A percentile compares a stretch with the other conserved stretches of the same genome.
Evolutionary conservation across 305 asterid genomes (phyloP).

Genomic region (Salvia sclarea): DNA sequence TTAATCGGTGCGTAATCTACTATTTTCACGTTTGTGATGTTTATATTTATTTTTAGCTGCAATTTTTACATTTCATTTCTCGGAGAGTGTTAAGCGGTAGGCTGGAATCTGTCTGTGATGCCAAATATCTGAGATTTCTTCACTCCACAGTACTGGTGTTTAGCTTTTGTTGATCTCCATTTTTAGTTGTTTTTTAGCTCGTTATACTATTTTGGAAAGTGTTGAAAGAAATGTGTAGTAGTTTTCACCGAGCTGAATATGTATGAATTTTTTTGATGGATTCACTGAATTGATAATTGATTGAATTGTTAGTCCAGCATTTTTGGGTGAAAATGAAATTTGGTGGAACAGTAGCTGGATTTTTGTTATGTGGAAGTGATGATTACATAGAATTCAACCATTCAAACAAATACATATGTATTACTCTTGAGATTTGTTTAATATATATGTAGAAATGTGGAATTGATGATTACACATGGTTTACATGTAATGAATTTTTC

Average conservation of each 20-base stretch:
- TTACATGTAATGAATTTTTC: no score
- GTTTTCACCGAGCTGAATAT: neutral
- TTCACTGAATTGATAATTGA: neutral
- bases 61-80: neutral
- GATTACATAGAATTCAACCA: neutral
- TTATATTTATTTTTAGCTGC: neutral
- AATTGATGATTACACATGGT: no score
- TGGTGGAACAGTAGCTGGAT: neutral
- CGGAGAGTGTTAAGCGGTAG: constrained; percentile 1
- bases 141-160: neutral
- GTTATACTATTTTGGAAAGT: neutral
- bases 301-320: neutral
- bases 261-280: neutral
- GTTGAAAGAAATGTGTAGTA: neutral
- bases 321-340: neutral
- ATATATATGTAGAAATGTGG: no score
- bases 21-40: neutral
- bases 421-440: neutral
- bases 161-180: neutral
- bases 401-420: neutral
- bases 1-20: neutral
- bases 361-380: neutral
- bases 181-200: neutral
- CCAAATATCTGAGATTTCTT: constrained; percentile 7
- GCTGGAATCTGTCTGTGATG: neutral